phyloP scores from a whole-genome alignment of 2,329 filamentous ascomycete genomes.

The Balansia obtecta region DNA sequence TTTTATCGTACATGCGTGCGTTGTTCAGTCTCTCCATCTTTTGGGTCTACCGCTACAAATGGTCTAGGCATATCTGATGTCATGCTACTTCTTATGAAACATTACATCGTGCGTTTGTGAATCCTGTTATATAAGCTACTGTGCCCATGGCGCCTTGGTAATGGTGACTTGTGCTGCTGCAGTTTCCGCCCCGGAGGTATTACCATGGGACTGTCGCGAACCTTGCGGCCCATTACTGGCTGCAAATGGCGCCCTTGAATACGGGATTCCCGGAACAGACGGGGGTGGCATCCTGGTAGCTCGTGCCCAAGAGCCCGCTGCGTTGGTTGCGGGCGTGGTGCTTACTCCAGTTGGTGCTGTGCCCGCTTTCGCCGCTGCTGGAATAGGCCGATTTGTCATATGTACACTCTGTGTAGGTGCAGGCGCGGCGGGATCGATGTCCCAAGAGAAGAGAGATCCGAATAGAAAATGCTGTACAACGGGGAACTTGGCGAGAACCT shows the following conservation, averaged over 20 bases:
- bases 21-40: conserved; percentile 6
- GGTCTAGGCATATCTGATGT: conserved; percentile 5
- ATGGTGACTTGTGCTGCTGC: conserved; percentile 26
- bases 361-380: neutral
- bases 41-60: conserved; percentile 7
- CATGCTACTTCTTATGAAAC: neutral
- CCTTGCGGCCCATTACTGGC: conserved; percentile 15
- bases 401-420: conserved; percentile 40
- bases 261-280: conserved; percentile 25
- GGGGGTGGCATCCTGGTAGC: conserved; percentile 25
- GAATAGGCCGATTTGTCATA: conserved; percentile 39
- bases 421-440: conserved; percentile 49
- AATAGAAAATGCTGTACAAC: conserved; percentile 96
- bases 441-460: conserved; percentile 69
- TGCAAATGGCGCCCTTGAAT: conserved; percentile 23
- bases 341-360: conserved; percentile 8
- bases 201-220: conserved; percentile 12
- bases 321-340: conserved; percentile 19
- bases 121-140: conserved; percentile 9
- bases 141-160: conserved; percentile 36
- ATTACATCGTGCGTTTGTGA: neutral
- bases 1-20: conserved; percentile 3
- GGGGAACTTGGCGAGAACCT: conserved; percentile 92
- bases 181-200: conserved; percentile 14
- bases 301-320: conserved; percentile 32